Evolutionary conservation across 371 early-diverging fungal species (phyloP).

Genomic region (Chytridium lagenaria): DNA sequence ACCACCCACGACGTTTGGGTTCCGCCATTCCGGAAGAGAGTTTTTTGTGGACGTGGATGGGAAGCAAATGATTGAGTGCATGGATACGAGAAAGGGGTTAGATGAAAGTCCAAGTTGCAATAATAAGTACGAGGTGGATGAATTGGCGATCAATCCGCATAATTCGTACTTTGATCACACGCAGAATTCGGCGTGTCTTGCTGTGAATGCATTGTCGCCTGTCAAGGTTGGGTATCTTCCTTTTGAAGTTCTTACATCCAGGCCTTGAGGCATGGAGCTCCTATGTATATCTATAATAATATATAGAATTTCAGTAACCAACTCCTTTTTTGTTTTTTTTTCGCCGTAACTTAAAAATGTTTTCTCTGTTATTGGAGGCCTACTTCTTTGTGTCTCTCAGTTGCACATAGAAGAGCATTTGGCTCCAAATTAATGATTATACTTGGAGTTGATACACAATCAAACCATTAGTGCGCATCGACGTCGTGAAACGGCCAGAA

Average conservation of each 20-base stretch:
- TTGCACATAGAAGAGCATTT: no score
- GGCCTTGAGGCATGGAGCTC: not conserved
- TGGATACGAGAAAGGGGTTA: not conserved
- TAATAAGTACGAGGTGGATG: not conserved
- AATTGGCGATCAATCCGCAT: not conserved
- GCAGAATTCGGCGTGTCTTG: not conserved
- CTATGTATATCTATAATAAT: not conserved
- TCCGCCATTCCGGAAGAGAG: not conserved
- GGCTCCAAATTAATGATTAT: no score
- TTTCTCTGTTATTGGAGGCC: no score
- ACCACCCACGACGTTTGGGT: slow-evolving; percentile 5
- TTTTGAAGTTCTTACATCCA: not conserved
- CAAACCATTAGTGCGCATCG: no score
- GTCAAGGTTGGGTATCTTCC: not conserved
- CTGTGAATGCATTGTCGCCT: not conserved
- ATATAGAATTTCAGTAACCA: no score
- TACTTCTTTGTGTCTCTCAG: no score
- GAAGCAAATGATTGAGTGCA: not conserved
- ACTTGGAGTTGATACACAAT: no score
- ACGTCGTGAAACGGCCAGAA: no score
- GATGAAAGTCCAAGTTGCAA: slow-evolving; percentile 10
- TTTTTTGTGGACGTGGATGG: slow-evolving; percentile 2
- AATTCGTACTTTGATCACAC: slow-evolving; percentile 5
- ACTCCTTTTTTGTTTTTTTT: no score
- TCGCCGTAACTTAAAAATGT: no score